Conservation (phyloP, 2,329 filamentous ascomycete genomes). For the Stagonosporopsis rhizophila region DNA sequence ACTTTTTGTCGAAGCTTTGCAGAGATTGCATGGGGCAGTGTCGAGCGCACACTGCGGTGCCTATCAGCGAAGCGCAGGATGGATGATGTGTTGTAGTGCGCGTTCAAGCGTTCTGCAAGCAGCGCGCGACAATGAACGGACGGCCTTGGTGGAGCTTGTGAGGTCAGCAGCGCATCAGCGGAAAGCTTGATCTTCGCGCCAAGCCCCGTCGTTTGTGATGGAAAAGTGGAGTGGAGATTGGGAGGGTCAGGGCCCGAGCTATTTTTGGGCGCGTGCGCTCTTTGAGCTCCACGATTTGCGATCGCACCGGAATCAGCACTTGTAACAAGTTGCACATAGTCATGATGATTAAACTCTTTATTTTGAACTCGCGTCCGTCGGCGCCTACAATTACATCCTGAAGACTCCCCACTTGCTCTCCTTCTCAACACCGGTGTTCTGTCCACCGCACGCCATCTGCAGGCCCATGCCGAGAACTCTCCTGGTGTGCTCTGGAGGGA, state of each 20-base stretch:
- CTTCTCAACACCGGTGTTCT: slow-evolving; percentile 41
- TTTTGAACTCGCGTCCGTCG: too few relatives aligned
- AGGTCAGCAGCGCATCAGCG: slow-evolving; percentile 5
- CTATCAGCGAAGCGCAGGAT: neutral
- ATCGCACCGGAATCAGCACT: neutral
- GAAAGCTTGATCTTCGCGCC: slow-evolving; percentile 14
- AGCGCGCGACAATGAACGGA: neutral
- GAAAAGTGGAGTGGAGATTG: slow-evolving; percentile 15
- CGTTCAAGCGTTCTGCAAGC: slow-evolving; percentile 7
- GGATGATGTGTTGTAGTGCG: neutral
- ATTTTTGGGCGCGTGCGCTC: neutral
- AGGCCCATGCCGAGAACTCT: slow-evolving; percentile 58
- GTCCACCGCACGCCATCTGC: slow-evolving; percentile 54
- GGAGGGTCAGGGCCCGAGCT: neutral
- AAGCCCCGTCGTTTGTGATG: neutral
- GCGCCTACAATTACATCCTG: slow-evolving; percentile 44
- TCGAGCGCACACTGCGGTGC: neutral
- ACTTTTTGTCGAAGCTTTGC: neutral
- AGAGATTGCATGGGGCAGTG: neutral
- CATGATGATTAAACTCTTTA: neutral
- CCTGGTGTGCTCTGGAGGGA: slow-evolving; percentile 58
- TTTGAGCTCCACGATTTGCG: neutral
- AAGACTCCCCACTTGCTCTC: slow-evolving; percentile 51
- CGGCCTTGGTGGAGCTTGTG: slow-evolving; percentile 8
- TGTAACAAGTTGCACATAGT: neutral